Evolutionary conservation across 140 eudicot genomes (phyloP), one percentile per base, ranked within the genome.

Genomic region (Cichorium intybus): DNA sequence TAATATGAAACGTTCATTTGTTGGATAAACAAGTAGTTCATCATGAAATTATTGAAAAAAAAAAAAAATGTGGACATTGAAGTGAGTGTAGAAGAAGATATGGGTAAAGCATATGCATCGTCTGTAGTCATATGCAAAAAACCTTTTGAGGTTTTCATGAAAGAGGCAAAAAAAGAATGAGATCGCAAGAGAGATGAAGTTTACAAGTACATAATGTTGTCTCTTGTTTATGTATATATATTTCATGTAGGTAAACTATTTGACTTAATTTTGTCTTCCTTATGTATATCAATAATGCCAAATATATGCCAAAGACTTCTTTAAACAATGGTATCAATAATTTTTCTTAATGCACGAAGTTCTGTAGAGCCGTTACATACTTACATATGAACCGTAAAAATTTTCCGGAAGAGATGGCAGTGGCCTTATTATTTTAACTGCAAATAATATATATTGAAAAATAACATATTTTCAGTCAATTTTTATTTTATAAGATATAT

Each of bases 71-170:
- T 74, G 74, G 75, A 74, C 75, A 66, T 74, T 74, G 79, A 67
- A 74, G 74, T 59, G 56, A 66, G 79, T 74, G 79, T 57, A 66
- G 64, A 52, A 49, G 69, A 67, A 74, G 69, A 66, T 59, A 74
- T 50, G 79, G 69, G 69, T 54, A 74, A 56, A 73, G 73, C 62
- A 66, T 64, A 43, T 46, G 77, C 47, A 14, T 56, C 43, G 33
- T n/a, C 15, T 45, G 20, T 45, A 11, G 17, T 37, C 23, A 26
- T 43, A n/a, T 62, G 46, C 58, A 52, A 27, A 62, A 37, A 62
- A 57, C 71, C 56, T 74, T 74, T 71, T 67, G 68, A 66, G 54
- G 69, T 58, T 66, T 74, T 48, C 79, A 74, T 74, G 69, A 66
- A 74, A 66, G 63, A 43, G 58, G 79, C 74, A 48, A 66, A 73